Conservation (phyloP, 225 moss, liverwort and hornwort species). For the Rhytidiadelphus loreus region DNA sequence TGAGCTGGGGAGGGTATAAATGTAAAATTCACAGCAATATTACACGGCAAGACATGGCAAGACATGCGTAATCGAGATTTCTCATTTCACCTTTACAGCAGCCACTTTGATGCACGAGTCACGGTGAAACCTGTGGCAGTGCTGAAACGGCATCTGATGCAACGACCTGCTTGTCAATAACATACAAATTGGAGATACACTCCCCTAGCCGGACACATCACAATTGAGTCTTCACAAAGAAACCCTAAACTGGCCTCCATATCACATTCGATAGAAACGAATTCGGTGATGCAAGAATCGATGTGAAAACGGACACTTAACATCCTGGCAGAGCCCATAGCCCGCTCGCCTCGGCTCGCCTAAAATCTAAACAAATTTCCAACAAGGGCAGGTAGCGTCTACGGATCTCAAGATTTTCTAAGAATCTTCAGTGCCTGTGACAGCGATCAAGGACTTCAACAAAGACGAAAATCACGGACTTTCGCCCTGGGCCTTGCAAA, state of each 20-base stretch:
- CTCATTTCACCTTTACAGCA: background rate
- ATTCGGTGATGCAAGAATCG: background rate
- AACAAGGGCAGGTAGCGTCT: constrained; percentile 42
- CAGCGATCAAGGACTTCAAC: constrained; percentile 20
- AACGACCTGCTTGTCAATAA: background rate
- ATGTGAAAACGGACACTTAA: background rate
- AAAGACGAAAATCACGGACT: background rate
- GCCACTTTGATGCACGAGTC: background rate
- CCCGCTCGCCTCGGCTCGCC: background rate
- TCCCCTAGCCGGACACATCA: background rate
- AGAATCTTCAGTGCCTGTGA: constrained; percentile 57
- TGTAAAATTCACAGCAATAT: background rate
- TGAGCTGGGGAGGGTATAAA: background rate
- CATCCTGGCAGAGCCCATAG: background rate
- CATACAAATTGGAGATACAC: background rate
- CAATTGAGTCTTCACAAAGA: background rate
- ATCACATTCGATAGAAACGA: background rate
- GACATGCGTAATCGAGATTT: background rate
- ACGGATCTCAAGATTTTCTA: constrained; percentile 45
- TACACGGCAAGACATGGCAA: background rate
- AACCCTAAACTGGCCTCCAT: background rate
- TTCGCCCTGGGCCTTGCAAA: background rate
- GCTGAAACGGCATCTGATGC: background rate
- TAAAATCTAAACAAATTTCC: background rate
- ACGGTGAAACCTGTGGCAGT: background rate